Base-by-base conservation (phyloP, 495 filamentous ascomycete species). In the Pseudomonodictys pantanalensis region DNA sequence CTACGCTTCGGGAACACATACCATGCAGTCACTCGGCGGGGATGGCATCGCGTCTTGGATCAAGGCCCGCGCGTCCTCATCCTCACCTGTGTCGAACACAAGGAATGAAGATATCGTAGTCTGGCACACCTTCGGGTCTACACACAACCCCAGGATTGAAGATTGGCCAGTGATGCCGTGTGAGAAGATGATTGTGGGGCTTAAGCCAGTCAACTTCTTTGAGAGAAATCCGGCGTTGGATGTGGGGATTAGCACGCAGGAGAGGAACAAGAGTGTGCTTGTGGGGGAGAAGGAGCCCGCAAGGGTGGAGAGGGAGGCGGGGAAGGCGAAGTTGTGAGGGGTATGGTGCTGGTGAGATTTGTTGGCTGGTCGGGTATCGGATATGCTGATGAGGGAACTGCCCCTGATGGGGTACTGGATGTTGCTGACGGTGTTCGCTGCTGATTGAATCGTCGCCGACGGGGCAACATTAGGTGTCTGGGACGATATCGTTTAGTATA, bases 111-210 rank as follows among this genome's bases (percentile, higher is more conserved):
- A 71, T 38, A 50, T 71, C 28, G 68, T 71, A 25, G 47, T 71
- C 0, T 71, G 68, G 68, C 51, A 48, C 33, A 63, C 61, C n/a
- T 70, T 66, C 30, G 68, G 66, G 26, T 61, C 60, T 30, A 68
- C 62, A 22, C 68, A 71, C 32, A 69, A 66, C 56, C 63, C 66
- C 42, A 17, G 68, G 9, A 62, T 69, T 11, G 68, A 71, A 39
- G 69, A 69, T 45, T 69, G 62, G 51, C 66, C 68, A 0, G 62
- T 71, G 11, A 71, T 71, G 68, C 68, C 68, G 3, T 25, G 29
- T 20, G 68, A 71, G 58, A 64, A 62, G 39, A 64, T 58, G 50
- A 58, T 53, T 38, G 45, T 69, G 3, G 65, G 62, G 3, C 45
- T 71, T 41, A 68, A 68, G 45, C 66, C 66, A 33, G 58, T 60